A percentile compares a stretch with the other conserved stretches of the same genome.
Conservation (phyloP, 2,329 filamentous ascomycete species). For the Fusarium tuaranense region DNA sequence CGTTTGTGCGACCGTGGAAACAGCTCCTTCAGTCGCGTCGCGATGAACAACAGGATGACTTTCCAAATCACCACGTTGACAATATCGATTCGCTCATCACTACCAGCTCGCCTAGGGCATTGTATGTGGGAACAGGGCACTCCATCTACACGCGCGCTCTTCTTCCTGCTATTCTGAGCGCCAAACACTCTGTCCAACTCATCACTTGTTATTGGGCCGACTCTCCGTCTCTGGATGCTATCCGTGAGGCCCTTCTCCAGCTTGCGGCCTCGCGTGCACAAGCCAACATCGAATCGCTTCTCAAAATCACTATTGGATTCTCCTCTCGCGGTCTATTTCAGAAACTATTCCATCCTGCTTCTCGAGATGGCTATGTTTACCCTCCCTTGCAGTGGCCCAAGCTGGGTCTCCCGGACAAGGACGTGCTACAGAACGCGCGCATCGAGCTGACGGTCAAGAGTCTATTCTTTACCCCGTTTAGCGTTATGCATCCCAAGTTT, state of each 20-base stretch:
- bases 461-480: conserved; percentile 82
- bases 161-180: conserved; percentile 69
- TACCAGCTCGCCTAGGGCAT: conserved; percentile 58
- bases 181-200: conserved; percentile 75
- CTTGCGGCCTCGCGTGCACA: conserved; percentile 63
- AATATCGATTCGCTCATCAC: conserved; percentile 61
- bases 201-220: conserved; percentile 87
- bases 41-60: conserved; percentile 53
- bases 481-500: conserved; percentile 91
- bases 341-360: conserved; percentile 80
- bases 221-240: conserved; percentile 69
- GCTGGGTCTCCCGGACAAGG: conserved; percentile 72
- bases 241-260: conserved; percentile 68
- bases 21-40: conserved; percentile 48
- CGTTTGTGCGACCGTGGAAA: conserved; percentile 54
- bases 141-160: conserved; percentile 67
- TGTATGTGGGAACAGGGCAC: conserved; percentile 69
- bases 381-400: conserved; percentile 68
- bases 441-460: conserved; percentile 80
- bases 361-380: conserved; percentile 71
- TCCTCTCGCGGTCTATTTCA: conserved; percentile 80
- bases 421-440: conserved; percentile 63
- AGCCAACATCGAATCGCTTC: conserved; percentile 41
- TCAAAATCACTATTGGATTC: conserved; percentile 79
- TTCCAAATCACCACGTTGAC: conserved; percentile 61